Conservation (phyloP, 2,329 filamentous ascomycete species). For the Moelleriella libera region DNA sequence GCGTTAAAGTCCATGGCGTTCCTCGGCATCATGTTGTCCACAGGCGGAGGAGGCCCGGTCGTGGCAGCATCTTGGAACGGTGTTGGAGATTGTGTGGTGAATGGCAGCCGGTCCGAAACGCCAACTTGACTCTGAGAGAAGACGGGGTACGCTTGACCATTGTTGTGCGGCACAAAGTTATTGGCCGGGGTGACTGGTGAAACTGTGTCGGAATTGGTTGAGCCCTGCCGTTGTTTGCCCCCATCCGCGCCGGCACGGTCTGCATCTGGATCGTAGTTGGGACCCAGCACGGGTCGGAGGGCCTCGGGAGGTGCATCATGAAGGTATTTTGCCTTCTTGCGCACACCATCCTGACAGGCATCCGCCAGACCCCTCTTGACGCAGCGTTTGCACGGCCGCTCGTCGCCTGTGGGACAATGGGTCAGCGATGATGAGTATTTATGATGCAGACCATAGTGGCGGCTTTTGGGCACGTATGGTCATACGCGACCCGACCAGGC, state of each 20-base stretch:
- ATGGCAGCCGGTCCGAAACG: constrained; percentile 36
- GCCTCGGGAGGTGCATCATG: constrained; percentile 89
- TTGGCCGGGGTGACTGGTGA: constrained; percentile 21
- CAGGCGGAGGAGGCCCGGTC: constrained; percentile 28
- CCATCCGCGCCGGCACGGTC: constrained; percentile 29
- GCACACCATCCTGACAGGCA: constrained; percentile 85
- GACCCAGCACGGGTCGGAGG: constrained; percentile 69
- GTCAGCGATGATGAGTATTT: constrained; percentile 9
- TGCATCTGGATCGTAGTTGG: constrained; percentile 48
- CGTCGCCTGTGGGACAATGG: constrained; percentile 54
- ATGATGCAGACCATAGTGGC: background rate
- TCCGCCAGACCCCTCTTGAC: constrained; percentile 88
- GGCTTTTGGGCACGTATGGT: background rate
- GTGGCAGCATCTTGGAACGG: constrained; percentile 46
- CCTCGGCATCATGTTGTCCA: constrained; percentile 33
- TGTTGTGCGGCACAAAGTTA: constrained; percentile 34
- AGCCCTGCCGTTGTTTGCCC: constrained; percentile 26
- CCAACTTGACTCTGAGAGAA: constrained; percentile 34
- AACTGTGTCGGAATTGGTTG: constrained; percentile 31
- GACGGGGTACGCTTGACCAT: constrained; percentile 32
- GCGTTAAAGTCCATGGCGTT: constrained; percentile 39
- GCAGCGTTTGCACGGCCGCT: constrained; percentile 84
- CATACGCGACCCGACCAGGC: background rate
- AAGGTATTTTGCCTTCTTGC: constrained; percentile 98
- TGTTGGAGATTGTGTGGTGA: constrained; percentile 54